A percentile compares a stretch with the other conserved stretches of the same genome.
Evolutionary conservation across 257 asterid genomes (phyloP).

Genomic region (Paraleonurus japonicus): DNA sequence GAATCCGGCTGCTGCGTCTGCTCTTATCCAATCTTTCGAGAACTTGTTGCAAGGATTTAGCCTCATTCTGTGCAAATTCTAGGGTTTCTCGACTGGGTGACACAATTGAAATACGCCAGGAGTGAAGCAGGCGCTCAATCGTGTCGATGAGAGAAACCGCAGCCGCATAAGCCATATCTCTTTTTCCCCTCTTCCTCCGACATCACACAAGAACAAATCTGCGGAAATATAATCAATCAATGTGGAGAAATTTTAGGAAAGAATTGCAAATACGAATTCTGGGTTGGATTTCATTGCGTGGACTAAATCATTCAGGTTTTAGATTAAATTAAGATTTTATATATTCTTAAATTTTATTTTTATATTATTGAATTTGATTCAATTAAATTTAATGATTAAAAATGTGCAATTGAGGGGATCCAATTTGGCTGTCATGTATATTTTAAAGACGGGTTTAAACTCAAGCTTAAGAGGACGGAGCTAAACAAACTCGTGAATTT

Average conservation of each 20-base stretch:
- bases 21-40: not conserved
- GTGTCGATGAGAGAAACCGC: not conserved
- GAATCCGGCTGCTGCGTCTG: not conserved
- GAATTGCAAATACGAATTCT: not conserved
- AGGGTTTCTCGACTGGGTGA: not conserved
- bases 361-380: too few species aligned
- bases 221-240: not conserved
- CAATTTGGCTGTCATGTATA: too few species aligned
- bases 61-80: not conserved
- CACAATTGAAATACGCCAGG: too few species aligned
- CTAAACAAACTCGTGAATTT: too few species aligned
- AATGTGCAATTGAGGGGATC: too few species aligned
- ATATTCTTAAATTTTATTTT: too few species aligned
- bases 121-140: not conserved
- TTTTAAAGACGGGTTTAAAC: too few species aligned
- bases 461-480: too few species aligned
- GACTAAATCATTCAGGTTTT: not conserved
- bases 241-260: not conserved
- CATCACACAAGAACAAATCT: not conserved
- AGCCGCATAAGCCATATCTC: slow-evolving; percentile 9
- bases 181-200: not conserved
- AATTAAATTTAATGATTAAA: too few species aligned
- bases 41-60: not conserved
- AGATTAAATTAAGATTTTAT: too few species aligned
- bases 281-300: not conserved